A percentile compares a stretch with the other conserved stretches of the same genome.
Conservation (phyloP, 768 basidiomycete genomes). For the Lentinula detonsa region DNA sequence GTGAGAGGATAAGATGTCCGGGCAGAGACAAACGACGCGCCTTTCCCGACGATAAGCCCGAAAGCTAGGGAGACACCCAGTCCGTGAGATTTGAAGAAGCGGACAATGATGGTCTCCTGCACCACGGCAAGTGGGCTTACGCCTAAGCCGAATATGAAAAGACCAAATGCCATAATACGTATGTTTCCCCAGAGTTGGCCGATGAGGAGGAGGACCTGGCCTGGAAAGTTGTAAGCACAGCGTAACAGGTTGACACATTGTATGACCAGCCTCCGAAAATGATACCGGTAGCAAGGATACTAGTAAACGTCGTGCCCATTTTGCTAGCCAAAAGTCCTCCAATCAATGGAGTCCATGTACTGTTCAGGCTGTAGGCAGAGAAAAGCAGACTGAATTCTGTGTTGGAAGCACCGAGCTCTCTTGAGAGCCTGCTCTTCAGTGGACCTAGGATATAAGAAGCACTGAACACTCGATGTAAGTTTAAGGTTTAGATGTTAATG, state of each 20-base stretch:
- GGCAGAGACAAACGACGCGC: conserved; percentile 69
- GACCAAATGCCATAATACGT: conserved; percentile 66
- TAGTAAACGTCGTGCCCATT: conserved; percentile 65
- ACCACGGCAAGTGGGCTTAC: conserved; percentile 77
- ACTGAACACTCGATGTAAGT: conserved; percentile 25
- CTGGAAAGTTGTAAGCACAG: conserved; percentile 21
- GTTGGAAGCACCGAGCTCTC: conserved; percentile 71
- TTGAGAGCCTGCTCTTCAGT: conserved; percentile 60
- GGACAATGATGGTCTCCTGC: conserved; percentile 81
- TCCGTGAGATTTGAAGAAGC: conserved; percentile 72
- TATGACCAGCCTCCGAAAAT: conserved; percentile 50
- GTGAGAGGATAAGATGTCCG: conserved; percentile 74
- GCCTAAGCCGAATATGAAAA: conserved; percentile 78
- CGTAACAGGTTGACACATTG: neutral
- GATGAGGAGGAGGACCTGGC: conserved; percentile 59
- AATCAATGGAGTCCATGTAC: conserved; percentile 68
- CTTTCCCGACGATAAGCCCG: conserved; percentile 80
- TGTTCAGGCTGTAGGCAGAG: conserved; percentile 69
- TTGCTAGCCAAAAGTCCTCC: conserved; percentile 67
- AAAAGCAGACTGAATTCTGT: conserved; percentile 75
- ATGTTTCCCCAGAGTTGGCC: conserved; percentile 58
- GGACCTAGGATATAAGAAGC: conserved; percentile 74
- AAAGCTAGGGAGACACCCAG: conserved; percentile 74
- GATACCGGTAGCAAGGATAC: conserved; percentile 70
- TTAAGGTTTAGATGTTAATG: neutral